These are phyloP conservation scores for Cupressus sempervirens DNA, from an alignment of 75 land plant species.

Conservation along the genomic window DNA sequence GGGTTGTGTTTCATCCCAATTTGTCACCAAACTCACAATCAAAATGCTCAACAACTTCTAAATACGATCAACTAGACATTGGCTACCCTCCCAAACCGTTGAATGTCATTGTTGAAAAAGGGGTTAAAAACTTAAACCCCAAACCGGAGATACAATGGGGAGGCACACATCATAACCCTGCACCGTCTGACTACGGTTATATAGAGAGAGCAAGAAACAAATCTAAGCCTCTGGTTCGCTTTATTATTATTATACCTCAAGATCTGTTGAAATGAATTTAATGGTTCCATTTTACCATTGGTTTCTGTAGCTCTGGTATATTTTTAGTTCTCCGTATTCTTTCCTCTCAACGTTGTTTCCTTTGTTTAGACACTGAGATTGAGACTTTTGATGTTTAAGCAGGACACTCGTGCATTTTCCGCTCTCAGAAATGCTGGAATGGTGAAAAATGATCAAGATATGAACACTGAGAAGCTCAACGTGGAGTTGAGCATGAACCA, in stretches of 20 bases:
- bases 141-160: too few species aligned
- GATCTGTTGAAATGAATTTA: background rate
- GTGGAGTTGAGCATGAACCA: background rate
- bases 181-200: too few species aligned
- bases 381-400: background rate
- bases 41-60: background rate
- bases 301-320: background rate
- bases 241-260: too few species aligned
- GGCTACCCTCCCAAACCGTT: background rate
- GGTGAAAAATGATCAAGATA: background rate
- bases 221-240: too few species aligned
- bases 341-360: background rate
- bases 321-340: background rate
- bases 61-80: background rate
- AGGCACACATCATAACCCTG: too few species aligned
- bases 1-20: background rate
- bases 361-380: background rate
- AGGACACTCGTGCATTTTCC: background rate
- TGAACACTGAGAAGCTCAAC: background rate
- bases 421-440: background rate
- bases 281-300: background rate
- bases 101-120: background rate
- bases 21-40: background rate
- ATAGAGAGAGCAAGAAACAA: too few species aligned
- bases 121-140: too few species aligned